phyloP scores from a whole-genome alignment of 306 rosid genomes.

The Amphicarpaea edgeworthii region DNA sequence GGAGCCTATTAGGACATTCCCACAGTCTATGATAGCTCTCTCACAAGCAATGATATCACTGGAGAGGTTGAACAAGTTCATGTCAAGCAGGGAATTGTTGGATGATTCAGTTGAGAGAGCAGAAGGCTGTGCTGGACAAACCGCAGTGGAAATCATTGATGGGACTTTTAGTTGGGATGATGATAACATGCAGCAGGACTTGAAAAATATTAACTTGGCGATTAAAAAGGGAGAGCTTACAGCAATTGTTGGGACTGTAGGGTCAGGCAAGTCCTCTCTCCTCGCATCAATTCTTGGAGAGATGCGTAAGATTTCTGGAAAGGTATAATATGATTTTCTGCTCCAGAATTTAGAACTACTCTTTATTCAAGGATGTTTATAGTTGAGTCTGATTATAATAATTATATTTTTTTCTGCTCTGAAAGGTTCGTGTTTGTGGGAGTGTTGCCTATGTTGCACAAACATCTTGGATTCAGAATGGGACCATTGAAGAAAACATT shows the following conservation, averaged over 20 bases:
- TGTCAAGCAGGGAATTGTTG: constrained; percentile 68
- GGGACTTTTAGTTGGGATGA: constrained; percentile 84
- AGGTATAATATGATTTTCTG: constrained; percentile 56
- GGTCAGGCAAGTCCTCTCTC: constrained; percentile 87
- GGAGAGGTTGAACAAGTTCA: constrained; percentile 68
- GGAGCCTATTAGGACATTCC: constrained; percentile 80
- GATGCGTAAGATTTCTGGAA: constrained; percentile 74
- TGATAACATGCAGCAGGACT: constrained; percentile 51
- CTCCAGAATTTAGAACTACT: neutral
- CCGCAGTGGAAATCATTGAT: constrained; percentile 63
- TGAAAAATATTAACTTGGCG: constrained; percentile 61
- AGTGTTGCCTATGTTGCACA: constrained; percentile 84
- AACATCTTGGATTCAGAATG: constrained; percentile 92
- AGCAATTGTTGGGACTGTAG: constrained; percentile 83
- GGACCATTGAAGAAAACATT: constrained; percentile 80
- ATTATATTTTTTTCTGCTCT: neutral
- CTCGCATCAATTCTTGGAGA: constrained; percentile 80
- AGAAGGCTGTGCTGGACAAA: constrained; percentile 50
- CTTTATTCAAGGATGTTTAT: neutral
- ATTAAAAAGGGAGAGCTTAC: constrained; percentile 69
- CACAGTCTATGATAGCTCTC: constrained; percentile 75
- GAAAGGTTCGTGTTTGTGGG: constrained; percentile 77
- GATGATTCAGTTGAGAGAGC: constrained; percentile 62
- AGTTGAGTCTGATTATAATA: constrained; percentile 5
- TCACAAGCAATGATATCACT: constrained; percentile 81